Evolutionary conservation across 2,329 filamentous ascomycete genomes (phyloP).

Genomic region (Fusarium euwallaceae): DNA sequence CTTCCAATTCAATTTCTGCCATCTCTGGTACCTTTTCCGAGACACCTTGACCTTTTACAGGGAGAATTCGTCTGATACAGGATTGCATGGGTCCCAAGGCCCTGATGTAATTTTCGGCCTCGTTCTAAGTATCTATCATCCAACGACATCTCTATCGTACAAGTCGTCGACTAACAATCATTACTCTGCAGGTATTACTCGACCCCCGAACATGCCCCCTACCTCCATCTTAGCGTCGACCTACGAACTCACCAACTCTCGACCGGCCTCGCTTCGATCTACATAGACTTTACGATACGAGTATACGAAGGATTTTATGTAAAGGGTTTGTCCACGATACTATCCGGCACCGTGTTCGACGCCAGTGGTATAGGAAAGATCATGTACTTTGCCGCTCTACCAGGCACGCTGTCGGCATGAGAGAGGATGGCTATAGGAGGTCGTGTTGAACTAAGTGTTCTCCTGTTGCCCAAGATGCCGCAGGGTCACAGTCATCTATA

Average conservation of each 20-base stretch:
- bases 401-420: too few relatives aligned
- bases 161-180: background rate
- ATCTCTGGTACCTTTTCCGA: rapidly evolving
- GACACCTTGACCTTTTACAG: rapidly evolving
- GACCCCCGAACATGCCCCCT: background rate
- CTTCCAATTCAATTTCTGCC: background rate
- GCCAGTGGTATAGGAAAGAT: background rate
- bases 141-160: background rate
- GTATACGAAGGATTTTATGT: background rate
- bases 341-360: background rate
- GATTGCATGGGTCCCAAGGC: background rate
- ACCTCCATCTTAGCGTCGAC: background rate
- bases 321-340: background rate
- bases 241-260: background rate
- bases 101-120: background rate
- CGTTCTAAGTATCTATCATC: too few relatives aligned
- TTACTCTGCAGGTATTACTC: background rate
- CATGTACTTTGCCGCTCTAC: too few relatives aligned
- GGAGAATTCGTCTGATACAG: background rate
- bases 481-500: background rate
- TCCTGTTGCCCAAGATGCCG: background rate
- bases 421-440: too few relatives aligned
- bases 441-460: background rate
- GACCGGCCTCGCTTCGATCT: background rate
- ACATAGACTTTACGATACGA: background rate